These are phyloP conservation scores for Penicillium bialowiezense DNA, from an alignment of 495 filamentous ascomycete genomes.

Conservation along the genomic window DNA sequence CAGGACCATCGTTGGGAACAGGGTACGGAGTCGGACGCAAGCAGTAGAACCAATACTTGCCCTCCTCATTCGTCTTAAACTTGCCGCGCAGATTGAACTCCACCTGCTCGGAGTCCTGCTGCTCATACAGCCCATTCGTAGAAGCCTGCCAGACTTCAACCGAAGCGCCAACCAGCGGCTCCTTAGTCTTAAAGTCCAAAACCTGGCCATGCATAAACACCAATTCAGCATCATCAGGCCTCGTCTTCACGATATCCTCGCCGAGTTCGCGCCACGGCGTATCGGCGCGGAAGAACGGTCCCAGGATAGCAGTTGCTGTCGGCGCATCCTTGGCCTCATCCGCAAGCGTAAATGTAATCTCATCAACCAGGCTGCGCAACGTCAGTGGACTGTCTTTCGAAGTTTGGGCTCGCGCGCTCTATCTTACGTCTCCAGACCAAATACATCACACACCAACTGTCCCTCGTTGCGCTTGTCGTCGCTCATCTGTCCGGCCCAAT, in stretches of 20 bases:
- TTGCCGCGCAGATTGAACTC: constrained; percentile 74
- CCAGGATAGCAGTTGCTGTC: constrained; percentile 71
- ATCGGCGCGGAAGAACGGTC: constrained; percentile 74
- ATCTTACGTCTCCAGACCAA: constrained; percentile 65
- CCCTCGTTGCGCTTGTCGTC: constrained; percentile 70
- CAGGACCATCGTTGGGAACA: constrained; percentile 63
- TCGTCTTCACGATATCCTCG: constrained; percentile 60
- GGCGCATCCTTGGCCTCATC: constrained; percentile 46
- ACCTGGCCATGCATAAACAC: constrained; percentile 64
- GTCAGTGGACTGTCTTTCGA: constrained; percentile 2
- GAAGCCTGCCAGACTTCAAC: constrained; percentile 79
- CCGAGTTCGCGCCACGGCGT: constrained; percentile 63
- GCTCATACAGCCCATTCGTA: constrained; percentile 77
- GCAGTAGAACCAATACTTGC: constrained; percentile 65
- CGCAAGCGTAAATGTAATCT: constrained; percentile 68
- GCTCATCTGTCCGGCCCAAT: constrained; percentile 71
- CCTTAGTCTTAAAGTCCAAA: constrained; percentile 50
- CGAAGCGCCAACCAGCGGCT: constrained; percentile 58
- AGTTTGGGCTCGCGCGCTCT: too few relatives aligned
- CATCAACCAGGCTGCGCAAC: constrained; percentile 57
- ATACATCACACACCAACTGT: constrained; percentile 66
- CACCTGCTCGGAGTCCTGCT: constrained; percentile 67
- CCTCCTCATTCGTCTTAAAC: constrained; percentile 63
- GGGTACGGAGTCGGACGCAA: constrained; percentile 71
- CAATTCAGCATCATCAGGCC: constrained; percentile 50